A percentile compares a stretch with the other conserved stretches of the same genome.
Conservation (phyloP, 208 protist species). For the Dictyostelium gargantuum region DNA sequence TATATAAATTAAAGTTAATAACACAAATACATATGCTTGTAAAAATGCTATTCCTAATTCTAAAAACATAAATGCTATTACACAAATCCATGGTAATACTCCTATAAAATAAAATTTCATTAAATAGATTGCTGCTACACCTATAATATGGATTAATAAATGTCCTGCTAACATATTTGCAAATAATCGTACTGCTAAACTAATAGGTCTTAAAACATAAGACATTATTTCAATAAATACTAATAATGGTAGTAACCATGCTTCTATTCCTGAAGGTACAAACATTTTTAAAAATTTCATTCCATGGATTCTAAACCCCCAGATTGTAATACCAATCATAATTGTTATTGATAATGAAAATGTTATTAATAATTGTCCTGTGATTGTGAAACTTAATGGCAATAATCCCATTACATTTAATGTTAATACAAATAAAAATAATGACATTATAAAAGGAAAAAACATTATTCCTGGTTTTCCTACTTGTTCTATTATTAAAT, state of each 20-base stretch:
- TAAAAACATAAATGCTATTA: conserved; percentile 9
- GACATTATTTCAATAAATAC: conserved; percentile 13
- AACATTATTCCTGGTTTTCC: background rate
- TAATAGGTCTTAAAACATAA: conserved; percentile 3
- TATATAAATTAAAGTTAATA: conserved; percentile 9
- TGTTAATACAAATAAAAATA: conserved; percentile 16
- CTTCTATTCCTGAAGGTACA: background rate
- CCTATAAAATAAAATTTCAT: background rate
- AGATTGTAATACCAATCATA: conserved; percentile 4
- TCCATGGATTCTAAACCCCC: background rate
- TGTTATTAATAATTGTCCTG: conserved; percentile 5
- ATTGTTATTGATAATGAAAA: background rate
- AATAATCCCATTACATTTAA: conserved; percentile 9
- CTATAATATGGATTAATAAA: conserved; percentile 15
- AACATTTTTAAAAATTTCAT: conserved; percentile 13
- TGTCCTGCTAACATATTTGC: conserved; percentile 22
- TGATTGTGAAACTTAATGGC: conserved; percentile 1
- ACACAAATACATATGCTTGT: conserved; percentile 3
- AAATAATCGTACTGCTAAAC: conserved; percentile 24
- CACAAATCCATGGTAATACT: conserved; percentile 18
- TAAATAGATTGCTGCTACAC: background rate
- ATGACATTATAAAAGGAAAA: background rate
- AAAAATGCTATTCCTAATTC: conserved; percentile 2
- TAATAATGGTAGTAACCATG: conserved; percentile 25
- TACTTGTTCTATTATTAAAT: background rate